Conservation (phyloP, 129 eudicot genomes). For the Arctium lappa region DNA sequence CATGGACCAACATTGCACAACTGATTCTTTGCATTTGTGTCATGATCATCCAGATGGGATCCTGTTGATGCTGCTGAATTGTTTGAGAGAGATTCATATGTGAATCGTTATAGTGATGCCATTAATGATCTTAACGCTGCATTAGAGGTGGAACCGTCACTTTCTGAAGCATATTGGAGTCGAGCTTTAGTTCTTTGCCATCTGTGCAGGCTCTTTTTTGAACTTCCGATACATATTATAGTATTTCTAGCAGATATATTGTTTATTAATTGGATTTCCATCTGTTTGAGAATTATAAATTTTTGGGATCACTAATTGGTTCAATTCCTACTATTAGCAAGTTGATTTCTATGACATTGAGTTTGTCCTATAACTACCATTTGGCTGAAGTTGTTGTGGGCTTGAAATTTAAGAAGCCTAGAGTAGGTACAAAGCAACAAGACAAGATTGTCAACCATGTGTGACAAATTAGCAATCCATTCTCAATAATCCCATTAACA, state of each 20-base stretch:
- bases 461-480: no score
- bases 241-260: background rate
- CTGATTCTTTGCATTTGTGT: background rate
- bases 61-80: slow-evolving; percentile 59
- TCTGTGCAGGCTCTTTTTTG: slow-evolving; percentile 62
- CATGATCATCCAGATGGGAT: slow-evolving; percentile 6
- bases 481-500: no score
- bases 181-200: slow-evolving; percentile 73
- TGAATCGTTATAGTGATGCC: slow-evolving; percentile 82
- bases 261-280: background rate
- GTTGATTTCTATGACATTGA: background rate
- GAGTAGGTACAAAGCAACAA: background rate
- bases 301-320: background rate
- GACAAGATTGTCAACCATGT: background rate
- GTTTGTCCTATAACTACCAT: background rate
- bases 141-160: slow-evolving; percentile 80
- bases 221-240: background rate
- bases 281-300: no score
- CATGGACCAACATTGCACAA: background rate
- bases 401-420: background rate
- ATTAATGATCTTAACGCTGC: slow-evolving; percentile 82
- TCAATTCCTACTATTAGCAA: background rate
- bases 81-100: slow-evolving; percentile 72
- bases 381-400: background rate
- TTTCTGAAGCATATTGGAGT: slow-evolving; percentile 77